These are phyloP conservation scores for Litsea cubeba DNA, from an alignment of 164 flowering plant species.

Conservation along the genomic window DNA sequence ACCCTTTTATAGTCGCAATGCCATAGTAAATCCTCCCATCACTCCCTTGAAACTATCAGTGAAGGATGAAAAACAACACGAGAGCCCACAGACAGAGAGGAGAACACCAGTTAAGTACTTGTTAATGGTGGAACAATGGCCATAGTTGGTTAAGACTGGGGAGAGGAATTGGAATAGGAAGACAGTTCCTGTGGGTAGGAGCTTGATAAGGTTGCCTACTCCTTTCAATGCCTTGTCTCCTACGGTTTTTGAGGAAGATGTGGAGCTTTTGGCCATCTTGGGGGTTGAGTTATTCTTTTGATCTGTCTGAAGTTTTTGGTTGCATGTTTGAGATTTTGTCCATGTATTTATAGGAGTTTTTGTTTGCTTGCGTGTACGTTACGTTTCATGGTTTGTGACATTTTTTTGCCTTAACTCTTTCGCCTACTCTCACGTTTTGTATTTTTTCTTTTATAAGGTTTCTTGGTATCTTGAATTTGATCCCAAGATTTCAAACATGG, in stretches of 20 bases:
- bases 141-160: conserved; percentile 74
- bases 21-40: conserved; percentile 59
- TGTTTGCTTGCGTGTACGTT: too few species aligned
- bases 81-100: conserved; percentile 46
- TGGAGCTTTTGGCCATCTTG: conserved; percentile 7
- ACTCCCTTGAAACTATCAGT: conserved; percentile 64
- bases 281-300: neutral
- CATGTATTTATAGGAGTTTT: conserved; percentile 4
- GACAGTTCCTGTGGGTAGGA: conserved; percentile 91
- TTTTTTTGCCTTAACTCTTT: too few species aligned
- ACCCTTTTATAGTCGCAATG: conserved; percentile 54
- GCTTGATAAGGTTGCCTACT: conserved; percentile 58
- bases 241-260: neutral
- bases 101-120: conserved; percentile 49
- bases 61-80: conserved; percentile 61
- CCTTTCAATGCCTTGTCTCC: conserved; percentile 39
- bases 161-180: conserved; percentile 74
- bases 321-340: neutral
- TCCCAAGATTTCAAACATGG: too few species aligned
- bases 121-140: conserved; percentile 55
- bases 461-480: too few species aligned
- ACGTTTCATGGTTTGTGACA: too few species aligned
- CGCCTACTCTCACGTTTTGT: too few species aligned
- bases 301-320: neutral
- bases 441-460: too few species aligned